Base-by-base conservation (phyloP, 495 filamentous ascomycete genomes). In the Schizothecium vesticola region DNA sequence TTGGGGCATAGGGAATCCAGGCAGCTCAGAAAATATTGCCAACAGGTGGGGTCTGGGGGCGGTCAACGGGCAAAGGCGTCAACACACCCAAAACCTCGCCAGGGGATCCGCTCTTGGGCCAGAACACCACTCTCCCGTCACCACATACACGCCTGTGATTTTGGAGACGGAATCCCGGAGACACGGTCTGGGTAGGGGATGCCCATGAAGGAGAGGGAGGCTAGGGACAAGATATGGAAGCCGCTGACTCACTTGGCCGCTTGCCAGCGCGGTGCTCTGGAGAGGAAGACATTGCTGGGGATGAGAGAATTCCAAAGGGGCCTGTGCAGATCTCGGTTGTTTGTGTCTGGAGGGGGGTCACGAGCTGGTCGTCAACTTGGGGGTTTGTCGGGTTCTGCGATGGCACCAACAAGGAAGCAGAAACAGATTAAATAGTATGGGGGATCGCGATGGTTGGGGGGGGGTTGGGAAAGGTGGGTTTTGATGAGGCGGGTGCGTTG, bases 231-330 rank as follows among this genome's bases (percentile, higher is more conserved):
- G 28, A 43, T 23, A 21, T 61, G 43, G 65, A 19, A 23, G 23
- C 12, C 9, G 24, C 16, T 33, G 9, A 78, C 76, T 78, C 74
- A 78, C 76, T 66, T 61, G 76, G 74, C 60, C 76, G 70, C 56
- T 76, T 78, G 11, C 74, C 76, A n/a, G 76, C 74, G 21, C 75
- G 69, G 59, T 72, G 65, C 65, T 76, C 75, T 25, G 75, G 72
- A 11, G 74, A 75, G 21, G 70, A 70, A 3, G 74, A 71, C 72
- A 72, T 73, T 11, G 28, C 51, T 36, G 59, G 19, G n/a, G 57
- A 25, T 64, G 33, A 43, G 33, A 69, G 36, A n/a, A 66, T 62
- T 31, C 16, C 16, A n/a, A 51, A 51, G 16, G 16, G 43, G 19
- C 43, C 16, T 19, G 43, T n/a, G 19, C n/a, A 51, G 43, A n/a